Percentiles rank a stretch among this genome's conserved stretches.
phyloP scores from a whole-genome alignment of 176 grass and related monocot genomes.

The Microstegium vimineum region DNA sequence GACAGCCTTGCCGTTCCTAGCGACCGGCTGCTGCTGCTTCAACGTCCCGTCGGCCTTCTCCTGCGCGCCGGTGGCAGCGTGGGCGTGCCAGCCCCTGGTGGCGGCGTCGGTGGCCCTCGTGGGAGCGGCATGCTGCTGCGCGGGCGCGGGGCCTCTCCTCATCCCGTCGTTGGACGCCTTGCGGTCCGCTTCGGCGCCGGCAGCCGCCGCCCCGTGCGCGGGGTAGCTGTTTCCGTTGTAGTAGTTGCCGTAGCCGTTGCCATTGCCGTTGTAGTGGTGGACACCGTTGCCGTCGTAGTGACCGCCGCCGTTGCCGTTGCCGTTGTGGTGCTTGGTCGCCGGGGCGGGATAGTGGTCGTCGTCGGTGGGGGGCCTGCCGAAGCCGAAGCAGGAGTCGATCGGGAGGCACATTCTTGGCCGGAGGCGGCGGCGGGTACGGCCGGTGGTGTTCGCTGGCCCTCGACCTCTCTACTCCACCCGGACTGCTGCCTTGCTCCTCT shows the following conservation, averaged over 20 bases:
- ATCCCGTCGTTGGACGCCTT: not conserved
- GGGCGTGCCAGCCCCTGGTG: no score
- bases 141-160: not conserved
- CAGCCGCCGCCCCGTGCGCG: not conserved
- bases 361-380: not conserved
- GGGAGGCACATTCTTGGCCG: slow-evolving; percentile 41
- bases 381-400: not conserved
- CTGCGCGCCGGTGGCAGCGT: not conserved
- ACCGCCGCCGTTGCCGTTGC: not conserved
- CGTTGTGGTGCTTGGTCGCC: not conserved
- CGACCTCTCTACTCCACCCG: not conserved
- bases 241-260: no score
- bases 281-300: not conserved
- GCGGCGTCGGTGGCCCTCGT: no score
- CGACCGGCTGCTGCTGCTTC: not conserved
- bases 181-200: not conserved
- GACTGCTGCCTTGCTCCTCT: not conserved
- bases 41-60: not conserved
- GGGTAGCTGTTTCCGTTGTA: not conserved
- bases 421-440: not conserved
- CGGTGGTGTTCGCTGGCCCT: not conserved
- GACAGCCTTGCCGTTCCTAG: not conserved
- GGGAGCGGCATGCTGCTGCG: no score
- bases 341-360: not conserved
- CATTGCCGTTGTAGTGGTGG: not conserved